Base-by-base conservation (phyloP, 805 yeast genomes). In the Tanozyma kutaoensis region DNA sequence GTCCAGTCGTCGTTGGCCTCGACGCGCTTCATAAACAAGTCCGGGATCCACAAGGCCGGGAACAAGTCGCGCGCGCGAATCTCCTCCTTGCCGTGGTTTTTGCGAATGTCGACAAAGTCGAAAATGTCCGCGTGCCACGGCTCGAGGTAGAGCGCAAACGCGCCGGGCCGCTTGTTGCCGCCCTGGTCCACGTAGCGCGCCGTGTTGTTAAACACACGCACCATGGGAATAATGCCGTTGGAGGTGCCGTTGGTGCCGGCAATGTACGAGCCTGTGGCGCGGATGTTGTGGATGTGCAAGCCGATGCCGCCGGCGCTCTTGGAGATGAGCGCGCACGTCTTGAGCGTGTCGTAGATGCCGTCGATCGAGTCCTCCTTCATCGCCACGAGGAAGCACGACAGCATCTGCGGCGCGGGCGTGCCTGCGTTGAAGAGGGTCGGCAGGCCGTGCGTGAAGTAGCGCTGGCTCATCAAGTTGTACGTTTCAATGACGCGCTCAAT, bases 171-270 rank as follows among this genome's bases (percentile, higher is more conserved):
- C 51, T 69, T 69, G 50, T 69, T 69, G 39, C 76, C 76, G 45
- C 76, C 76, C 49, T 69, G 76, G 42, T 69, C 76, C 24, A 69
- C 76, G 40, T 69, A 69, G 45, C 75, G 58, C 20, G 76, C 76
- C 22, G 76, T 69, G 45, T 67, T 69, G 50, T 69, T 69, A 54
- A 69, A 69, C 15, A 69, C 76, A 44, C 75, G 59, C 23, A 69
- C 62, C 76, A 69, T 69, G 22, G 76, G 76, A 35, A 69, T 66
- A 27, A 69, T 60, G 35, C 76, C 76, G 43, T 67, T 69, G 22
- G 76, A 69, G 17, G 73, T 67, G 45, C 76, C 76, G 43, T 69
- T 69, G 17, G 76, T 67, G 39, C 74, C 73, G 25, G 75, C 71
- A 41, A 69, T 69, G 45, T 66, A 69, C 15, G 75, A 66, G 28